Evolutionary conservation across 1,284 basidiomycete species (phyloP).

Genomic region (Baeospora myosura): DNA sequence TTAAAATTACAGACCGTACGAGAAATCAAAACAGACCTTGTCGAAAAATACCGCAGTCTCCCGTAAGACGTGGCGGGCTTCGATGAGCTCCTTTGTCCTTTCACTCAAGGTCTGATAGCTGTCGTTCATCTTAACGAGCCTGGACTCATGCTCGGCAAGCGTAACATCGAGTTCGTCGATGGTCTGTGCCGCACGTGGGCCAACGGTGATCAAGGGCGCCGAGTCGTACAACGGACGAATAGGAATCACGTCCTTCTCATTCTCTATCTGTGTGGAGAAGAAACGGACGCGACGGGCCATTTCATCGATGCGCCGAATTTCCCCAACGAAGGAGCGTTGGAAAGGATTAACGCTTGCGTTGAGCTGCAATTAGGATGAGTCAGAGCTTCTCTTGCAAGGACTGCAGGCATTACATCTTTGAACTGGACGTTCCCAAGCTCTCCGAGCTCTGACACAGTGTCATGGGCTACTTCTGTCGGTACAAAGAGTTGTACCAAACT

Average conservation of each 20-base stretch:
- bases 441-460: constrained; percentile 91
- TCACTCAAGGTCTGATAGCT: constrained; percentile 88
- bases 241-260: constrained; percentile 76
- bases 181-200: constrained; percentile 86
- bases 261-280: constrained; percentile 81
- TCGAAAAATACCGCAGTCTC: constrained; percentile 98
- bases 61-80: constrained; percentile 87
- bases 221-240: constrained; percentile 80
- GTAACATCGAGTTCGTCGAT: constrained; percentile 91
- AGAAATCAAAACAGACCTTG: constrained; percentile 41
- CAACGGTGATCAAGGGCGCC: constrained; percentile 76
- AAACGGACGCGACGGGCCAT: constrained; percentile 93
- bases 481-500: constrained; percentile 97
- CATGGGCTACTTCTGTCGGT: constrained; percentile 95
- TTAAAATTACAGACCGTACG: constrained; percentile 4
- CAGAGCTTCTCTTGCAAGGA: constrained; percentile 1
- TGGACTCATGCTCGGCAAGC: constrained; percentile 81
- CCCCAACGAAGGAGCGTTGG: constrained; percentile 96
- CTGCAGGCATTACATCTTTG: constrained; percentile 69
- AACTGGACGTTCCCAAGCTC: constrained; percentile 96
- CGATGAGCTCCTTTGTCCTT: constrained; percentile 82
- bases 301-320: constrained; percentile 92
- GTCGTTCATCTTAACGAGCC: constrained; percentile 88
- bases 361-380: constrained; percentile 44
- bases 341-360: constrained; percentile 95